Evolutionary conservation across 2,329 filamentous ascomycete species (phyloP).

Genomic region (Pleurostoma richardsiae): DNA sequence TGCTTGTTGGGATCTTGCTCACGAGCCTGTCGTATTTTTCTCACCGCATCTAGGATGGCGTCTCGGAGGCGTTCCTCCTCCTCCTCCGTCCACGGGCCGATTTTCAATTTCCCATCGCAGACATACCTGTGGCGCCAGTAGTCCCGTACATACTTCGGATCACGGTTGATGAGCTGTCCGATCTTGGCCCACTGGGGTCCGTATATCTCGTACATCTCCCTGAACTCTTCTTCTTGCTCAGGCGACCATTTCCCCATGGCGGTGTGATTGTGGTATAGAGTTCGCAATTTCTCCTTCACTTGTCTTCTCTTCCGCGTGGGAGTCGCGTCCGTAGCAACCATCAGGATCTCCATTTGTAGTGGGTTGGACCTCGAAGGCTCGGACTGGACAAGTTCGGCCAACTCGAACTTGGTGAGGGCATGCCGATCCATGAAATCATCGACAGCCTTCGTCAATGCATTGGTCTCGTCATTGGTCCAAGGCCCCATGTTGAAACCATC

Average conservation of each 20-base stretch:
- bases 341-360: constrained; percentile 11
- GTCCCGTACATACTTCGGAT: constrained; percentile 62
- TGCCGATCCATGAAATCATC: constrained; percentile 38
- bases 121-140: constrained; percentile 65
- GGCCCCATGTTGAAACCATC: constrained; percentile 19
- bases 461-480: constrained; percentile 38
- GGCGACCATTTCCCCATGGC: constrained; percentile 54
- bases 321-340: constrained; percentile 46
- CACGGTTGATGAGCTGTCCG: constrained; percentile 56
- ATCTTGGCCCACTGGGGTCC: constrained; percentile 59
- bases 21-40: constrained; percentile 35
- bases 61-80: constrained; percentile 52
- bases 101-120: constrained; percentile 46
- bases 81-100: constrained; percentile 52
- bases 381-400: constrained; percentile 32
- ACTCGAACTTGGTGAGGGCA: constrained; percentile 32
- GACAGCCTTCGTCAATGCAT: constrained; percentile 32
- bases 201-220: constrained; percentile 36
- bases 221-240: constrained; percentile 53
- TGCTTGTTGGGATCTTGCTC: constrained; percentile 21
- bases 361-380: constrained; percentile 9
- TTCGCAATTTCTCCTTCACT: constrained; percentile 25
- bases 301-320: constrained; percentile 44
- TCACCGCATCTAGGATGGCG: constrained; percentile 48
- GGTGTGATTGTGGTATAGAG: constrained; percentile 60